Base-by-base conservation (phyloP, 805 yeast species). In the Debaryomyces hansenii region DNA sequence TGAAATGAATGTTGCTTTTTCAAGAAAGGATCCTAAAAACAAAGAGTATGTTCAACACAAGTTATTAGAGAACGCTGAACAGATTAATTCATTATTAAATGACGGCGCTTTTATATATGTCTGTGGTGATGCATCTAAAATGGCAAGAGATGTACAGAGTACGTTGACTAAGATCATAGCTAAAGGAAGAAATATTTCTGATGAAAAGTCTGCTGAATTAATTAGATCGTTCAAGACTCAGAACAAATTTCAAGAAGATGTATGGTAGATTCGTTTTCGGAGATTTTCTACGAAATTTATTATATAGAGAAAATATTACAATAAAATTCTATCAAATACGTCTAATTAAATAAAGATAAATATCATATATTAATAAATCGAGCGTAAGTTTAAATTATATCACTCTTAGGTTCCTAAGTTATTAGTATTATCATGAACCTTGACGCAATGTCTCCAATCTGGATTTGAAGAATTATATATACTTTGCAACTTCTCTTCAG, bases 201-300 rank as follows among this genome's bases (percentile, higher is more conserved):
- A 75, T 47, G 85, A 78, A 29, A 83, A 81, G 53, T 97, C 96
- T 11, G 79, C 80, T 45, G 94, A 86, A 48, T 74, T 87, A 60
- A 78, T 90, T 49, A 87, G 89, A 71, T 79, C 84, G 52, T 79
- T 87, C 72, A 88, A 87, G 66, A 82, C 88, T 20, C 84, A 86
- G 57, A 92, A 91, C 64, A 82, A 85, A 69, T 92, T 90, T 67
- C 99, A 92, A 72, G 98, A 94, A 71, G 99, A 92, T 76, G 96
- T 92, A 11, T 92, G 99, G 99, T 92, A 74, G 57, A n/a, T 24
- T 35, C 6, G 14, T 42, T 7, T 39, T 20, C 27, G n/a, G 1
- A 15, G 4, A 16, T 4, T 35, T 16, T 11, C 24, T 16, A 16
- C 20, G 8, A 18, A 15, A 11, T 18, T 8, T 35, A 15, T 8